Percentiles rank a stretch among this genome's conserved stretches.
phyloP scores from a whole-genome alignment of 1,284 basidiomycete species.

The Fomitopsis palustris region DNA sequence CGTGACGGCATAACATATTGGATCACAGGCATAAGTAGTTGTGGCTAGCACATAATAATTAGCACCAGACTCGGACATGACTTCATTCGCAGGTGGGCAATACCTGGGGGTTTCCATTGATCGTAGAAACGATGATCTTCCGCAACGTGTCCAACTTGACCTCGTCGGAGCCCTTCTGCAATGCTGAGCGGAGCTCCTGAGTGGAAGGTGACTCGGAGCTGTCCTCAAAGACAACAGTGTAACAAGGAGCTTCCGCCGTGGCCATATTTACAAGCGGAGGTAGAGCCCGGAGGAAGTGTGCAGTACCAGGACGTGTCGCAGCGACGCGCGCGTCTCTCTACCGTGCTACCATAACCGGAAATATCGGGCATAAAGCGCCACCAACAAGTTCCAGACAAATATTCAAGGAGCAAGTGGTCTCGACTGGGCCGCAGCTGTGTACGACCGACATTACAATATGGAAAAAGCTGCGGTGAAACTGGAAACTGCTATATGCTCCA shows the following conservation, averaged over 20 bases:
- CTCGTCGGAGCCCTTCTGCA: slow-evolving; percentile 97
- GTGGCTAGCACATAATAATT: slow-evolving; percentile 50
- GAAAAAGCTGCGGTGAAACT: no score
- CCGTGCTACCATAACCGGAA: background rate
- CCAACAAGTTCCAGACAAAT: no score
- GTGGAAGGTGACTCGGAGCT: slow-evolving; percentile 75
- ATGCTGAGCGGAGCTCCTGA: slow-evolving; percentile 79
- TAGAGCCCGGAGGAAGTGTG: background rate
- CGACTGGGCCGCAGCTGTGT: no score
- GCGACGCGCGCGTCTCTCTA: background rate
- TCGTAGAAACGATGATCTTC: slow-evolving; percentile 92
- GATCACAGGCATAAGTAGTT: slow-evolving; percentile 96
- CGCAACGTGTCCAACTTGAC: slow-evolving; percentile 97
- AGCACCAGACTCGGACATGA: background rate
- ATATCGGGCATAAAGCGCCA: background rate
- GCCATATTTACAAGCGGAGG: slow-evolving; percentile 20
- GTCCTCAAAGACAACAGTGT: slow-evolving; percentile 84
- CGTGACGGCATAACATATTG: slow-evolving; percentile 95
- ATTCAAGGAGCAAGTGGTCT: no score
- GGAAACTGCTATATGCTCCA: no score
- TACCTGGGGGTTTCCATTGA: slow-evolving; percentile 90
- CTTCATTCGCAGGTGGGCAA: slow-evolving; percentile 15
- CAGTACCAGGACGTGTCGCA: slow-evolving; percentile 1
- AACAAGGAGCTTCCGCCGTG: slow-evolving; percentile 62
- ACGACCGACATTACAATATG: no score